A percentile compares a stretch with the other conserved stretches of the same genome.
These are phyloP conservation scores for Corchorus olitorius DNA, from an alignment of 345 rosid genomes.

Conservation along the genomic window DNA sequence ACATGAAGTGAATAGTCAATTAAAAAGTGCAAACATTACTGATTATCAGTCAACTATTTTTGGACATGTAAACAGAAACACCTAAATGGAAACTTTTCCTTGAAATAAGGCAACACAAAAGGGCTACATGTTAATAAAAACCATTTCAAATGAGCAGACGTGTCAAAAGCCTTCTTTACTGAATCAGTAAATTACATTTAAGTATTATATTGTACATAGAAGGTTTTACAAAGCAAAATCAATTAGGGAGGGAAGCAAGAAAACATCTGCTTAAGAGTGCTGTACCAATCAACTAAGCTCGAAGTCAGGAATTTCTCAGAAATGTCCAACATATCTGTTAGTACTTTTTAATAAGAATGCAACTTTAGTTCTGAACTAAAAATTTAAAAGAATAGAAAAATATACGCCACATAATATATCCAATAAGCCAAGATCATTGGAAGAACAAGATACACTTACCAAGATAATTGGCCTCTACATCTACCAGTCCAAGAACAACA, in stretches of 20 bases:
- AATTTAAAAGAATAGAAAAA: background rate
- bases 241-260: background rate
- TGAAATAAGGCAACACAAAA: background rate
- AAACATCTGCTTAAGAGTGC: background rate
- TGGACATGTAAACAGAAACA: background rate
- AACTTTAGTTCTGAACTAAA: background rate
- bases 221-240: background rate
- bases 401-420: background rate
- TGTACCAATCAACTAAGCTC: background rate
- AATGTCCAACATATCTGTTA: background rate
- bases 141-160: background rate
- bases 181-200: background rate
- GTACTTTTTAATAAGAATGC: background rate
- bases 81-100: background rate
- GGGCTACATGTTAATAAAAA: background rate
- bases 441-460: constrained; percentile 49
- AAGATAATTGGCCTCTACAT: constrained; percentile 88
- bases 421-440: background rate
- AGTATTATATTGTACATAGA: background rate
- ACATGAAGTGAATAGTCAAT: constrained; percentile 19
- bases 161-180: background rate
- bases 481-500: constrained; percentile 68
- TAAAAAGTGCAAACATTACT: constrained; percentile 16
- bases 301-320: background rate
- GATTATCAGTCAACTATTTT: background rate